Evolutionary conservation across 169 alveolate genomes (phyloP).

Genomic region (Plasmodium ovale): DNA sequence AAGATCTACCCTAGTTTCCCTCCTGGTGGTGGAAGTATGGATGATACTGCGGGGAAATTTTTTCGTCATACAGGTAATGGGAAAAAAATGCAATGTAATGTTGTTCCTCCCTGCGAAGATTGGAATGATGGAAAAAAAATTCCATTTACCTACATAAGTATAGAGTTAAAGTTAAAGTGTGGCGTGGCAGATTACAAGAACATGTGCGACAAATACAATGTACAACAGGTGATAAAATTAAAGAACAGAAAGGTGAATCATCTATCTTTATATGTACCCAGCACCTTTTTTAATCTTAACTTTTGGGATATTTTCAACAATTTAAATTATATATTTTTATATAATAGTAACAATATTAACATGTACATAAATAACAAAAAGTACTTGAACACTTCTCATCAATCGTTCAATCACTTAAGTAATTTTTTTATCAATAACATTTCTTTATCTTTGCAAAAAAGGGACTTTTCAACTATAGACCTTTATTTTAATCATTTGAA

Average conservation of each 20-base stretch:
- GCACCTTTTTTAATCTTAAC: constrained; percentile 35
- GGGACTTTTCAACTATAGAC: background rate
- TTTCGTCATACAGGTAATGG: too few species aligned
- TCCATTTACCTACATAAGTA: constrained; percentile 55
- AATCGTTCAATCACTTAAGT: background rate
- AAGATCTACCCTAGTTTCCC: background rate
- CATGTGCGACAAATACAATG: constrained; percentile 79
- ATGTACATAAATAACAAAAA: constrained; percentile 53
- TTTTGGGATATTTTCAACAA: constrained; percentile 56
- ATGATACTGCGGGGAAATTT: too few species aligned
- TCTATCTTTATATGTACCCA: constrained; percentile 61
- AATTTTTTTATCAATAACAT: constrained; percentile 13
- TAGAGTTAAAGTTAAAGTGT: constrained; percentile 84
- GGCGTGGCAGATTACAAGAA: constrained; percentile 80
- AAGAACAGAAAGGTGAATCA: constrained; percentile 51
- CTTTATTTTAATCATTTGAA: constrained; percentile 17
- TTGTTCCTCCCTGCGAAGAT: too few species aligned
- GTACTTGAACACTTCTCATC: constrained; percentile 6
- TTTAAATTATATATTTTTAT: constrained; percentile 54
- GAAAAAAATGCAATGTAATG: too few species aligned
- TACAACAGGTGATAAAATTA: constrained; percentile 80
- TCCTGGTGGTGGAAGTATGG: too few species aligned
- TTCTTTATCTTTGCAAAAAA: background rate
- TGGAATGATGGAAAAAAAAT: background rate
- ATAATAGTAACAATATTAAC: constrained; percentile 43